Evolutionary conservation across 23 red algal genomes (phyloP).

Genomic region (Gracilaria caudata): DNA sequence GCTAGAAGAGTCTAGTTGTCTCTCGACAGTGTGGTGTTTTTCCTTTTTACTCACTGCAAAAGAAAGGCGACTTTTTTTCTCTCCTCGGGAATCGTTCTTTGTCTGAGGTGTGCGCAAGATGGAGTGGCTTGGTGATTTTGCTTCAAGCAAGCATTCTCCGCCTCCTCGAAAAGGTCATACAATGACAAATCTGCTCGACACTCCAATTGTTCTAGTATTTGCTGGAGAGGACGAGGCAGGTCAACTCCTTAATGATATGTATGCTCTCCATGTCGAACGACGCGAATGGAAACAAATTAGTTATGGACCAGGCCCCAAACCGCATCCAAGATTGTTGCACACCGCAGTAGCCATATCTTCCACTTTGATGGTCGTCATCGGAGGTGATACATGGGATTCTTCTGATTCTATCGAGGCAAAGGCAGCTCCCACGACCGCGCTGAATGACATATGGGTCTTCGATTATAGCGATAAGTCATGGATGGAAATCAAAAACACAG

Average conservation of each 20-base stretch:
- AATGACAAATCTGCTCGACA: conserved; percentile 57
- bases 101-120: conserved; percentile 4
- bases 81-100: neutral
- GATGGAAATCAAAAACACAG: conserved; percentile 8
- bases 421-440: neutral
- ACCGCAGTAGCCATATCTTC: conserved; percentile 55
- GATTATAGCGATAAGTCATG: conserved; percentile 50
- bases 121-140: conserved; percentile 44
- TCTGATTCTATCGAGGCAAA: neutral
- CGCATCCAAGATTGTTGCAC: conserved; percentile 40
- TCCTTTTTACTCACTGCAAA: too few relatives aligned
- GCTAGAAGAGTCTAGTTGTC: too few relatives aligned
- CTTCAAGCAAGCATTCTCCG: conserved; percentile 9
- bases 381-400: conserved; percentile 42
- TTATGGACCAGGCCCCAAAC: conserved; percentile 42
- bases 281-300: conserved; percentile 29
- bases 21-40: too few relatives aligned
- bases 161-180: conserved; percentile 53
- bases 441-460: conserved; percentile 62
- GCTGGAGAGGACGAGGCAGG: conserved; percentile 43
- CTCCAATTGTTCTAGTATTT: conserved; percentile 51
- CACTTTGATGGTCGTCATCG: conserved; percentile 37
- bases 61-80: neutral
- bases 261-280: conserved; percentile 36
- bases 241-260: conserved; percentile 63